These are phyloP conservation scores for Scheffersomyces amazonensis DNA, from an alignment of 805 yeast species.

Conservation along the genomic window DNA sequence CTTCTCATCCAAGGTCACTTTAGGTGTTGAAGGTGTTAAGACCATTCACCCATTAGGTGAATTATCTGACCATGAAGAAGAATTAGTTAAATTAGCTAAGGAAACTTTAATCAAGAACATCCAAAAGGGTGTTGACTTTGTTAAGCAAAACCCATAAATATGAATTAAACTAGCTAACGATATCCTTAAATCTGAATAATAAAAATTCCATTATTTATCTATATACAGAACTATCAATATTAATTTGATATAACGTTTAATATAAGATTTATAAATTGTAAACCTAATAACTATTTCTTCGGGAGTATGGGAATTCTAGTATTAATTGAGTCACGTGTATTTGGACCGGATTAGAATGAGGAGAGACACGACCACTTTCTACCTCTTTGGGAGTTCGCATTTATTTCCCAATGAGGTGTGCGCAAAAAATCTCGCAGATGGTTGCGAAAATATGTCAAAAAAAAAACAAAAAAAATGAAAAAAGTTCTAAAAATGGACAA, in stretches of 20 bases:
- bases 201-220: too few relatives aligned
- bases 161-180: too few relatives aligned
- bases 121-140: constrained; percentile 89
- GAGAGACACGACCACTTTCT: too few relatives aligned
- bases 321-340: too few relatives aligned
- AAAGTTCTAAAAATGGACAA: neutral
- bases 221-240: too few relatives aligned
- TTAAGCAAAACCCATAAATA: constrained; percentile 67
- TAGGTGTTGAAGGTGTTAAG: constrained; percentile 88
- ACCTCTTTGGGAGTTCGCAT: too few relatives aligned
- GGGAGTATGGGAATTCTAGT: too few relatives aligned
- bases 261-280: too few relatives aligned
- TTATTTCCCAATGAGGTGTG: neutral
- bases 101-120: constrained; percentile 89
- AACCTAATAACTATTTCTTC: too few relatives aligned
- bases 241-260: too few relatives aligned
- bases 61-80: constrained; percentile 76
- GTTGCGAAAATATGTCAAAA: constrained; percentile 1
- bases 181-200: too few relatives aligned
- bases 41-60: constrained; percentile 76
- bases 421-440: neutral
- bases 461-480: neutral
- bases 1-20: constrained; percentile 92
- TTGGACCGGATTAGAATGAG: too few relatives aligned
- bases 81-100: constrained; percentile 76